Percentiles rank a stretch among this genome's conserved stretches.
Evolutionary conservation across 2,329 filamentous ascomycete species (phyloP).

Genomic region (Xylariaceae sp.): DNA sequence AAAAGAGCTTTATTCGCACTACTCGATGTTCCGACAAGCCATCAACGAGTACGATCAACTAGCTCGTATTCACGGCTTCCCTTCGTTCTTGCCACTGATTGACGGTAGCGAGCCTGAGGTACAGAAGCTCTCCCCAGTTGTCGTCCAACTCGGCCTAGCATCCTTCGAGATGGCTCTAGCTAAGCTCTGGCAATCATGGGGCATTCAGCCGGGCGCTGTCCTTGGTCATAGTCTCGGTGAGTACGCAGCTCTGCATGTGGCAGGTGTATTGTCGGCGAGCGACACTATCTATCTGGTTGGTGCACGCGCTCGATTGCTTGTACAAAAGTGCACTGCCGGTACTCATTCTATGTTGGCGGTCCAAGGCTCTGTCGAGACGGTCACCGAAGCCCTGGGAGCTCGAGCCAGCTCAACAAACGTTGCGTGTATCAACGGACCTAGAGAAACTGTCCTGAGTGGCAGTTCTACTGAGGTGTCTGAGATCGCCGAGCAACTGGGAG

Average conservation of each 20-base stretch:
- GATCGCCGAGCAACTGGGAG: constrained; percentile 36
- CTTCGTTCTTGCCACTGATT: constrained; percentile 51
- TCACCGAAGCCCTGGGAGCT: constrained; percentile 47
- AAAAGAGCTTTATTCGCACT: constrained; percentile 44
- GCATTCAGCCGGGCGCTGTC: constrained; percentile 50
- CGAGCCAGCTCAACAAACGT: constrained; percentile 38
- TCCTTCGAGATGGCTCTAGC: constrained; percentile 55
- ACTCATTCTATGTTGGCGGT: constrained; percentile 58
- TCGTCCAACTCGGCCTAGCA: constrained; percentile 50
- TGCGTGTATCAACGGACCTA: constrained; percentile 72
- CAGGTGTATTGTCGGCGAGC: constrained; percentile 65
- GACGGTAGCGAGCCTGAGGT: constrained; percentile 41
- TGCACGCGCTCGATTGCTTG: constrained; percentile 59
- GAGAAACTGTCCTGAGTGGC: constrained; percentile 69
- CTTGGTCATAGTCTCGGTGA: constrained; percentile 65
- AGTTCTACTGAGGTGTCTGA: constrained; percentile 35
- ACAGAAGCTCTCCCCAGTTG: constrained; percentile 42
- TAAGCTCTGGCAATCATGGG: constrained; percentile 53
- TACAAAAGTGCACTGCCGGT: constrained; percentile 59
- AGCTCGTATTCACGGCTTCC: constrained; percentile 46
- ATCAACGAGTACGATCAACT: constrained; percentile 56
- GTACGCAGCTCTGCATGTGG: constrained; percentile 67
- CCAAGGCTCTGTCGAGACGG: constrained; percentile 44
- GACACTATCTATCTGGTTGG: constrained; percentile 72
- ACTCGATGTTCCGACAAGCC: constrained; percentile 44